These are phyloP conservation scores for Fusarium sp. DNA, from an alignment of 2,329 filamentous ascomycete genomes.

Conservation along the genomic window DNA sequence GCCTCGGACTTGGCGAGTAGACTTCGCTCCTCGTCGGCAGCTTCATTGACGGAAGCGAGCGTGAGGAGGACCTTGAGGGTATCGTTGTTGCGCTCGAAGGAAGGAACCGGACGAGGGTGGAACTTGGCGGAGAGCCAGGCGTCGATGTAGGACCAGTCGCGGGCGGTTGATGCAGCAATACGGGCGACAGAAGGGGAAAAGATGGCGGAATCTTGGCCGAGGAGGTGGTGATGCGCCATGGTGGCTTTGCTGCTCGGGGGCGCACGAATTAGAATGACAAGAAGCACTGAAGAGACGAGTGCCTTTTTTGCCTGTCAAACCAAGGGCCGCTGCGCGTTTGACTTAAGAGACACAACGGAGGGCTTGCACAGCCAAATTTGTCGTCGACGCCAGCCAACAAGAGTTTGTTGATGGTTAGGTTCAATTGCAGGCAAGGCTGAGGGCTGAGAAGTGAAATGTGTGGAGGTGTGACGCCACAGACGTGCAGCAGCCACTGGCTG, in stretches of 20 bases:
- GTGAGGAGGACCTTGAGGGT: conserved; percentile 83
- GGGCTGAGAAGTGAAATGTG: neutral
- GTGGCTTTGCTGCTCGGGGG: neutral
- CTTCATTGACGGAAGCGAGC: conserved; percentile 82
- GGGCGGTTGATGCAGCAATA: conserved; percentile 84
- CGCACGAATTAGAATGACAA: too few relatives aligned
- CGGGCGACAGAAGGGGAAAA: conserved; percentile 80
- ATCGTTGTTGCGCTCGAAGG: conserved; percentile 89
- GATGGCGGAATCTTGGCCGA: conserved; percentile 63
- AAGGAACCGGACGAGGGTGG: conserved; percentile 73
- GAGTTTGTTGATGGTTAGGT: conserved; percentile 1
- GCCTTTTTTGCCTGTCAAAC: conserved; percentile 1
- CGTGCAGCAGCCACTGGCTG: conserved; percentile 14
- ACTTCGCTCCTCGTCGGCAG: conserved; percentile 79
- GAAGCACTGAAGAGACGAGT: neutral
- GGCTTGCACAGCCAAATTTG: neutral
- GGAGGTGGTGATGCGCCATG: conserved; percentile 48
- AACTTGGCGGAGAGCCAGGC: conserved; percentile 84
- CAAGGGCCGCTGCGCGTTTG: neutral
- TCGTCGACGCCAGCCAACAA: neutral
- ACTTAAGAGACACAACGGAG: neutral
- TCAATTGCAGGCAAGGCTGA: conserved; percentile 13
- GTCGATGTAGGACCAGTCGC: conserved; percentile 93
- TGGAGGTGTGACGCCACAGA: conserved; percentile 32
- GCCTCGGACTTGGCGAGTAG: conserved; percentile 73